Base-by-base conservation (phyloP, 192 early-diverging fungal species). In the Backusella morwellensis region DNA sequence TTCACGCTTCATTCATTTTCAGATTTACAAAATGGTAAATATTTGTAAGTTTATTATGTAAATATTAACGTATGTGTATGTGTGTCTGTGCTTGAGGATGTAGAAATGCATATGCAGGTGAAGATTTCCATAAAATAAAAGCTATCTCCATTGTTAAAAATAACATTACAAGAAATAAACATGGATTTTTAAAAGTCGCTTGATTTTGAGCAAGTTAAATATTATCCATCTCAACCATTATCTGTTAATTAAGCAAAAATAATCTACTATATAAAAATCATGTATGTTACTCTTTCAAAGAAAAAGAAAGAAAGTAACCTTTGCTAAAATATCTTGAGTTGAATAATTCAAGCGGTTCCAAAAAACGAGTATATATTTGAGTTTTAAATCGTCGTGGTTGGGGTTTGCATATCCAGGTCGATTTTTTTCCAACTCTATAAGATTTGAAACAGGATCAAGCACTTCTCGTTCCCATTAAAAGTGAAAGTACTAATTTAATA, bases 41-140 rank as follows among this genome's bases (percentile, higher is more conserved):
- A 29, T 63, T 63, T 63, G 56, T 63, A 63, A 63, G 56, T 63
- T 63, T 63, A 63, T 26, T 23, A 29, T 26, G 9, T 63, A 63
- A 63, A 63, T 63, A 63, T 29, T 63, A 63, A 63, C 8, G 56
- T 63, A 63, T 29, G 56, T 63, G 23, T 63, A 63, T 63, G 56
- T 63, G 11, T 23, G 56, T 63, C 56, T 26, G 56, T 63, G 56
- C 56, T 23, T 63, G 56, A 9, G 23, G 56, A 63, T 29, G 21
- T 29, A 4, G 21, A 12, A 29, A 63, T 63, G 21, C 26, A 63
- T 63, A 63, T 63, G 21, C 56, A 63, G 56, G 56, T 59, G 21
- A 59, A 59, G 6, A 59, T 59, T 59, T 23, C 54, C 23, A 59
- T 59, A 59, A 26, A 59, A 59, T 59, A 59, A 59, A 59, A 12